phyloP scores from a whole-genome alignment of 495 filamentous ascomycete species.

The Daldinia vernicosa region DNA sequence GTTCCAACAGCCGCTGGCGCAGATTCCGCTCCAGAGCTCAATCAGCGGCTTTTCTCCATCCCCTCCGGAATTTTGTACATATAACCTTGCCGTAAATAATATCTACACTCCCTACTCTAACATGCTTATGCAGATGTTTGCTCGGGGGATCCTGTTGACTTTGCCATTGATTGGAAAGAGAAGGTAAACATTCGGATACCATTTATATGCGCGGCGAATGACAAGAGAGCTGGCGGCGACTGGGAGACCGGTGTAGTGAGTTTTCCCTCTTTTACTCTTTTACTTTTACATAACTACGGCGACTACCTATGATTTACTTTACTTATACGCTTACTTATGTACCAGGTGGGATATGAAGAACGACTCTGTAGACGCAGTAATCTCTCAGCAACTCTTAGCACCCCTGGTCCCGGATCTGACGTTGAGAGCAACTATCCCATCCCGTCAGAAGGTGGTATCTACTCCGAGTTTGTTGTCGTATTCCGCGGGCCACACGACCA shows the following conservation, averaged over 20 bases:
- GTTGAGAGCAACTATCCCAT: constrained; percentile 71
- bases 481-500: constrained; percentile 58
- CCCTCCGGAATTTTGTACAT: constrained; percentile 55
- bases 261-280: neutral
- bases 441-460: constrained; percentile 70
- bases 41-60: constrained; percentile 43
- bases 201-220: constrained; percentile 78
- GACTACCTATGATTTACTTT: constrained; percentile 16
- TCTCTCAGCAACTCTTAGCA: constrained; percentile 69
- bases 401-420: constrained; percentile 56
- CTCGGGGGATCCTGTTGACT: constrained; percentile 73
- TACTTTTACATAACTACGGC: neutral
- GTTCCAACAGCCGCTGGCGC: constrained; percentile 54
- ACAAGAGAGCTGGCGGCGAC: constrained; percentile 76
- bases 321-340: constrained; percentile 1
- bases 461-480: constrained; percentile 68
- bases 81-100: neutral
- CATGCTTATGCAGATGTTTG: constrained; percentile 56
- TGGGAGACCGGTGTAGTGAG: constrained; percentile 72
- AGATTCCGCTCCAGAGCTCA: constrained; percentile 51
- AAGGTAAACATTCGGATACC: constrained; percentile 59
- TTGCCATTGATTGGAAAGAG: constrained; percentile 67
- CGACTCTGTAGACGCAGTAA: constrained; percentile 75
- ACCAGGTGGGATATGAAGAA: constrained; percentile 71
- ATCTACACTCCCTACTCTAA: neutral